These are phyloP conservation scores for Ensete ventricosum DNA, from an alignment of 176 grass and related monocot genomes.

Conservation along the genomic window DNA sequence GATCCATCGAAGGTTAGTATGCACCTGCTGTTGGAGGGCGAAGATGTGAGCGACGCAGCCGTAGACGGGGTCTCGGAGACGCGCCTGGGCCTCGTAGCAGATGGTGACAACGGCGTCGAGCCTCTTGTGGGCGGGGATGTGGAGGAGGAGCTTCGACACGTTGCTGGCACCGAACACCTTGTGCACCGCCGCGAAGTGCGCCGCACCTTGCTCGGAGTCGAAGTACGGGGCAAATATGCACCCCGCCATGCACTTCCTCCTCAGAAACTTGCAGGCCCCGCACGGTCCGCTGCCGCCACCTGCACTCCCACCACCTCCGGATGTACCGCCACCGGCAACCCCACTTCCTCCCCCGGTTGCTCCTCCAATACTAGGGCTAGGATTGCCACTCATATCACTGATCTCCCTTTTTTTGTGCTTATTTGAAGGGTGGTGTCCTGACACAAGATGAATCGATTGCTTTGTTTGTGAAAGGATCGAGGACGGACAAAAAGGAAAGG, in stretches of 20 bases:
- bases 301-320: neutral
- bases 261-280: slow-evolving; percentile 95
- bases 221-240: slow-evolving; percentile 99
- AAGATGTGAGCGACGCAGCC: slow-evolving; percentile 98
- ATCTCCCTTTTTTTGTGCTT: neutral
- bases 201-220: slow-evolving; percentile 95
- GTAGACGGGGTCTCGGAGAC: slow-evolving; percentile 88
- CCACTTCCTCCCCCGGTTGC: neutral
- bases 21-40: slow-evolving; percentile 90
- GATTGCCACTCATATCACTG: neutral
- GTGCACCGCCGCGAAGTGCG: slow-evolving; percentile 95
- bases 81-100: slow-evolving; percentile 89
- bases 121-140: slow-evolving; percentile 80
- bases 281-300: slow-evolving; percentile 18
- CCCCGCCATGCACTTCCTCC: slow-evolving; percentile 85
- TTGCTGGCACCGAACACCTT: slow-evolving; percentile 99
- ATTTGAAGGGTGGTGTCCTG: too few relatives aligned
- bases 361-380: slow-evolving; percentile 8
- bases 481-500: neutral
- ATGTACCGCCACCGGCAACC: neutral
- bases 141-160: slow-evolving; percentile 92
- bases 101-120: slow-evolving; percentile 96
- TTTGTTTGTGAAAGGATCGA: neutral
- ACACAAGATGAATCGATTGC: neutral
- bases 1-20: too few relatives aligned